Evolutionary conservation across 148 eudicot species (phyloP).

Genomic region (Amaranthus hypochondriacus): DNA sequence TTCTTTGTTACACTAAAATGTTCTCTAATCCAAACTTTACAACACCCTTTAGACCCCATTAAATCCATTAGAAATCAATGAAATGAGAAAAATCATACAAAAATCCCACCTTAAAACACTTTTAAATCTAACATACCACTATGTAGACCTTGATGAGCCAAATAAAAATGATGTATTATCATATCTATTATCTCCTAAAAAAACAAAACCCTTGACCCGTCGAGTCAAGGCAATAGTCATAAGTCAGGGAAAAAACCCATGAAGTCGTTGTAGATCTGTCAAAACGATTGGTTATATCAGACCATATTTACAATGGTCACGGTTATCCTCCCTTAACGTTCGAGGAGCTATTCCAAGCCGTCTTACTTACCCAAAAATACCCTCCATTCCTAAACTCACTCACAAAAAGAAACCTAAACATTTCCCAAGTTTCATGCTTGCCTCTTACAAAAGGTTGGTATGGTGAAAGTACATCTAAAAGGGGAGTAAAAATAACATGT

Average conservation of each 20-base stretch:
- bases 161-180: conserved; percentile 49
- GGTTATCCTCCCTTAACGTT: conserved; percentile 70
- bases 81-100: conserved; percentile 35
- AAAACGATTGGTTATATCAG: conserved; percentile 34
- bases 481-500: conserved; percentile 54
- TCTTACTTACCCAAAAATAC: conserved; percentile 34
- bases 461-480: conserved; percentile 46
- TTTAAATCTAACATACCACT: conserved; percentile 58
- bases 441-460: conserved; percentile 77
- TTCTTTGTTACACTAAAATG: conserved; percentile 11
- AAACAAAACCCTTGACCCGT: conserved; percentile 37
- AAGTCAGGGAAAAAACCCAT: conserved; percentile 42
- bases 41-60: conserved; percentile 78
- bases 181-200: conserved; percentile 29
- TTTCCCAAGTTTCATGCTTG: conserved; percentile 69
- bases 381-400: conserved; percentile 43
- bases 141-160: conserved; percentile 82
- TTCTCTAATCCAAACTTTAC: conserved; percentile 7
- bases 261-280: conserved; percentile 53
- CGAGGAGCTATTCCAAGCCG: conserved; percentile 49
- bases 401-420: conserved; percentile 50
- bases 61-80: conserved; percentile 48
- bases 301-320: conserved; percentile 48
- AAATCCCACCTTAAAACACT: conserved; percentile 43
- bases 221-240: conserved; percentile 65